These are phyloP conservation scores for Candida ipomoeae DNA, from an alignment of 805 yeast species.

Conservation along the genomic window DNA sequence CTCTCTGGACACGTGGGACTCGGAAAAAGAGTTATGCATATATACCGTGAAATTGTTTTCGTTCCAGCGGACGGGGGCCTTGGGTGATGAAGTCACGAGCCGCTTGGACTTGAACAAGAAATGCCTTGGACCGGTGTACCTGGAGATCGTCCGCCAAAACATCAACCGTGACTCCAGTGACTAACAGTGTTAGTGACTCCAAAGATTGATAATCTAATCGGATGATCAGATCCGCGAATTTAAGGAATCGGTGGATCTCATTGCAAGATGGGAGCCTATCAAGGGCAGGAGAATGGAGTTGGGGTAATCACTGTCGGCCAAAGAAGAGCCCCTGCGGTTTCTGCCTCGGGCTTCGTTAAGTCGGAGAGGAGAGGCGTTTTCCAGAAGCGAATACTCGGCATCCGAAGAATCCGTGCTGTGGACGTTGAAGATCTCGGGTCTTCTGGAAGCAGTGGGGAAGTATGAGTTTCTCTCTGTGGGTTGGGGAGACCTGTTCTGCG, in stretches of 20 bases:
- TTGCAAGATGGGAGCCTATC: background rate
- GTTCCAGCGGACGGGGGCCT: conserved; percentile 31
- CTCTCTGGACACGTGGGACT: background rate
- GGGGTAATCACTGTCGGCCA: conserved; percentile 4
- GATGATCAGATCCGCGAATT: background rate
- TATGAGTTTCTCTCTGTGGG: background rate
- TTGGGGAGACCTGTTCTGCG: background rate
- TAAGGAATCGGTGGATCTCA: background rate
- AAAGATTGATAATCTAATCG: no score
- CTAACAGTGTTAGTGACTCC: no score
- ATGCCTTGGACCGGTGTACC: conserved; percentile 31
- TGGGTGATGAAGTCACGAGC: conserved; percentile 20
- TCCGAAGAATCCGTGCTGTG: conserved; percentile 2
- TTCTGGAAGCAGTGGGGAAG: background rate
- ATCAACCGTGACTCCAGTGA: background rate
- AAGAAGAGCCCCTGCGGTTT: conserved; percentile 1
- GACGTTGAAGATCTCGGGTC: background rate
- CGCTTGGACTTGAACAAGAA: conserved; percentile 37
- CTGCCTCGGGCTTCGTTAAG: background rate
- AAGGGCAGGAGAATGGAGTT: background rate
- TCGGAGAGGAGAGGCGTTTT: background rate
- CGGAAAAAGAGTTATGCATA: conserved; percentile 40
- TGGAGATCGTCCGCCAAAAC: conserved; percentile 9
- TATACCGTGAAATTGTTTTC: conserved; percentile 37
- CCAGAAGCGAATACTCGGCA: background rate